Conservation (phyloP, 139 green algal genomes). For the Astrephomene gubernaculifera region DNA sequence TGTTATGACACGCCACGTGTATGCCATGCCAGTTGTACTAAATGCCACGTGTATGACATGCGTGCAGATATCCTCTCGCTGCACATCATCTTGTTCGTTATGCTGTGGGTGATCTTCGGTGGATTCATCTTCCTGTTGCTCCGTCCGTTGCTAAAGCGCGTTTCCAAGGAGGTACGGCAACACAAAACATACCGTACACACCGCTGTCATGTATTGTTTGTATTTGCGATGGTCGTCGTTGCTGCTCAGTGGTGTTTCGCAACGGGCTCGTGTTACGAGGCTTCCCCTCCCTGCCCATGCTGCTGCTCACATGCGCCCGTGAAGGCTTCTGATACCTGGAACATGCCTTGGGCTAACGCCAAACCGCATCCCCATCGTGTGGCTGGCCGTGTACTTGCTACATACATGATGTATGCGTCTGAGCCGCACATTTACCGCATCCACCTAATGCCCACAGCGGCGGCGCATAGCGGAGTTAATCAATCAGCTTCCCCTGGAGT, state of each 20-base stretch:
- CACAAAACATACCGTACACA: too few species aligned
- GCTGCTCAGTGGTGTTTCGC: too few species aligned
- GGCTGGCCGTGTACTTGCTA: too few species aligned
- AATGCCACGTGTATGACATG: background rate
- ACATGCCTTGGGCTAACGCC: too few species aligned
- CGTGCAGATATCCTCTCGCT: background rate
- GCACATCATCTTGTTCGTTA: slow-evolving; percentile 19
- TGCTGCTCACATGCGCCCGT: too few species aligned
- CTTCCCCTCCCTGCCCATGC: too few species aligned
- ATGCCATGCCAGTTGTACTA: background rate
- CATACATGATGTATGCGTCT: background rate
- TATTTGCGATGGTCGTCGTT: too few species aligned
- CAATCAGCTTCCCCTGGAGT: background rate
- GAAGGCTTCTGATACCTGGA: too few species aligned
- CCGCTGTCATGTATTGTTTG: too few species aligned
- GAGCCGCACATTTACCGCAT: background rate
- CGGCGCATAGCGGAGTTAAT: background rate
- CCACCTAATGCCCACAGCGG: background rate
- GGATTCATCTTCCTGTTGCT: slow-evolving; percentile 21
- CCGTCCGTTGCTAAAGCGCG: slow-evolving; percentile 10
- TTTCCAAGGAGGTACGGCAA: background rate
- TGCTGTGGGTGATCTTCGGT: slow-evolving; percentile 18
- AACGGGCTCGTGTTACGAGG: too few species aligned
- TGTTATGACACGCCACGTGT: background rate
- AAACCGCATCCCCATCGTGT: too few species aligned